Percentiles rank a stretch among this genome's conserved stretches.
Conservation (phyloP, 176 grass and related monocot species). For the Calamus simplicifolius region DNA sequence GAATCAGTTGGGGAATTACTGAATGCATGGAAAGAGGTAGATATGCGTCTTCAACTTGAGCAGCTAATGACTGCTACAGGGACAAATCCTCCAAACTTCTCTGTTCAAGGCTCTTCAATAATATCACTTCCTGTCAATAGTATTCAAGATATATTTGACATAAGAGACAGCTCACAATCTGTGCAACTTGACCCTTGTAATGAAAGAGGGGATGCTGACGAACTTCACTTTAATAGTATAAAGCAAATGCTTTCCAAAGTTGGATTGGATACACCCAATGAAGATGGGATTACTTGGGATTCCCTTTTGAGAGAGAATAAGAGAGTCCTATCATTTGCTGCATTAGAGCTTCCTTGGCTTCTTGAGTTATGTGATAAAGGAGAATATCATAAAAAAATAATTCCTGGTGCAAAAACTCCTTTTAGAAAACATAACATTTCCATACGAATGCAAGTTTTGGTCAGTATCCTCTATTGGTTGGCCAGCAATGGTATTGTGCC, state of each 20-base stretch:
- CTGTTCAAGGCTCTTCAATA: conserved; percentile 35
- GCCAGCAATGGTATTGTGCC: conserved; percentile 54
- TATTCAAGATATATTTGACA: conserved; percentile 53
- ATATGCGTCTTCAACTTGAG: conserved; percentile 62
- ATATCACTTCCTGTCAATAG: conserved; percentile 35
- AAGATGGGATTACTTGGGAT: conserved; percentile 40
- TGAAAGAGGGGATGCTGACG: conserved; percentile 26
- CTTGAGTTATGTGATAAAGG: conserved; percentile 56
- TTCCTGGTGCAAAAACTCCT: conserved; percentile 27
- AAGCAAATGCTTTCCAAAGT: conserved; percentile 63
- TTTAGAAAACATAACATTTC: conserved; percentile 40
- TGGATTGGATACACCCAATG: conserved; percentile 43
- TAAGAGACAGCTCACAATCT: conserved; percentile 19
- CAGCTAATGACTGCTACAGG: conserved; percentile 50
- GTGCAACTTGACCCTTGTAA: not conserved
- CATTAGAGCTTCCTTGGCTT: conserved; percentile 75
- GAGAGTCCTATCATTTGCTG: conserved; percentile 59
- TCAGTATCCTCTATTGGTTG: conserved; percentile 65
- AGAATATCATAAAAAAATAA: conserved; percentile 31
- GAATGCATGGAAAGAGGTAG: conserved; percentile 91
- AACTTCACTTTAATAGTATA: conserved; percentile 33
- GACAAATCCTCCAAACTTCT: conserved; percentile 51
- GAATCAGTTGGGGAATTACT: conserved; percentile 80
- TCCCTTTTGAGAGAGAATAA: conserved; percentile 49
- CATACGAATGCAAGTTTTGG: conserved; percentile 45